A percentile compares a stretch with the other conserved stretches of the same genome.
Evolutionary conservation across 495 filamentous ascomycete species (phyloP).

Genomic region (Neurospora sp.): DNA sequence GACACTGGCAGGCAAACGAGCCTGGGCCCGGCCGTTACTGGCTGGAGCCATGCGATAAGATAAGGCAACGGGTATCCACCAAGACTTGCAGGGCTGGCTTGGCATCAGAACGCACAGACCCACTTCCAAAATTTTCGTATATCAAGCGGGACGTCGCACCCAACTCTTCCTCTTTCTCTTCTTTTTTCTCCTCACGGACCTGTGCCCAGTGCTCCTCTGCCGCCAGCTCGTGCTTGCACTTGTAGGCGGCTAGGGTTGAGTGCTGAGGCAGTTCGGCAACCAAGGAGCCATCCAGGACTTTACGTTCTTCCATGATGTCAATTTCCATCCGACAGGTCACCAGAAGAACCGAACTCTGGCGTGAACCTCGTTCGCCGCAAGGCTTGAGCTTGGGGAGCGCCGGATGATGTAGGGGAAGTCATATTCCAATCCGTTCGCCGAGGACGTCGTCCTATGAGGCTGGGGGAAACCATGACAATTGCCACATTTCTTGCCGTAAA

Average conservation of each 20-base stretch:
- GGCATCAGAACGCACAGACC: conserved; percentile 2
- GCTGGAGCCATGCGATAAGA: conserved; percentile 14
- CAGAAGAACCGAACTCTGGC: conserved; percentile 52
- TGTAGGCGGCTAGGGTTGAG: conserved; percentile 56
- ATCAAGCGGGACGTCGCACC: conserved; percentile 3
- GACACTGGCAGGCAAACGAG: background rate
- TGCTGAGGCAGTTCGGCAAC: conserved; percentile 70
- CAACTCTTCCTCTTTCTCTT: conserved; percentile 31
- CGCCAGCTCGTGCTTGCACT: conserved; percentile 12
- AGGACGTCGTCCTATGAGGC: conserved; percentile 76
- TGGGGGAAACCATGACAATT: conserved; percentile 74
- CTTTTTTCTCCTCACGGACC: conserved; percentile 50
- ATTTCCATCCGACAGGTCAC: conserved; percentile 89
- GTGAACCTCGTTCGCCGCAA: conserved; percentile 56
- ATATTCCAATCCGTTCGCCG: conserved; percentile 81
- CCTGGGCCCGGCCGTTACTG: background rate
- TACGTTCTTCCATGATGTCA: conserved; percentile 53
- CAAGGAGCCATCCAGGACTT: conserved; percentile 58
- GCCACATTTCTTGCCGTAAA: conserved; percentile 47
- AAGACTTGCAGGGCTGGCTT: background rate
- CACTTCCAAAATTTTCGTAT: conserved; percentile 18
- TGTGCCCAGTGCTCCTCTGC: conserved; percentile 72
- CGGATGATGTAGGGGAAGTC: conserved; percentile 51
- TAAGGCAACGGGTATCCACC: conserved; percentile 4
- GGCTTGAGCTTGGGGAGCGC: conserved; percentile 38